Evolutionary conservation across 345 rosid species (phyloP), one percentile per base, ranked within the genome.

Genomic region (Camelina hispida): DNA sequence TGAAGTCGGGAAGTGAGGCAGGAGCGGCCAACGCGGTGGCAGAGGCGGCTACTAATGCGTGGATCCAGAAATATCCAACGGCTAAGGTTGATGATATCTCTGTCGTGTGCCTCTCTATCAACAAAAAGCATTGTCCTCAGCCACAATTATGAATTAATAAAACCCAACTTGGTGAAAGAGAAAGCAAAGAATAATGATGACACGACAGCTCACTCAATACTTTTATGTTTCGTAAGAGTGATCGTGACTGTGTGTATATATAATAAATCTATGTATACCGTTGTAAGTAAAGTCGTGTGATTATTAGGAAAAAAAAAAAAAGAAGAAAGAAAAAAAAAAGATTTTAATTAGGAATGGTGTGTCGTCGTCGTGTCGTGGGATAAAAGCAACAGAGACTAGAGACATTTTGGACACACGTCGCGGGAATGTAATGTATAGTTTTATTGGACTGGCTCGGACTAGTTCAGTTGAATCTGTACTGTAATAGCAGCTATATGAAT

Each of bases 11-110:
- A 18, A 78, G 25, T 10, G 86, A 83, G 47, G 58, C 70, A 61
- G 84, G 50, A 9, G 96, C 87, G 0, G 89, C 93, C 1, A 84
- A 79, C 63, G 87, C 89, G 0, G 84, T 90, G 72, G 84, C 86
- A 14, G 88, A 90, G 58, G 91, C 88, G 16, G 97, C 98, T 6
- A 72, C 53, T 1, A 79, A 76, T 1, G 72, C 88, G 2, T 91
- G 97, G 98, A 83, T 78, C 59, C 82, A 71, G 70, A 91, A 84
- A 78, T 91, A 78, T 80, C 89, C 92, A 14, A 68, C 77, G 12
- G 75, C 83, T 1, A 93, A 81, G 66, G 73, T 93, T 11, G 96
- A 93, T 52, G 98, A 91, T 46, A 81, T 87, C 75, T 86, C 96
- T 2, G 91, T 52, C 17, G 83, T 82, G 28, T 91, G 97, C 73